These are phyloP conservation scores for Saccharomyces paradoxus DNA, from an alignment of 805 yeast genomes.

Conservation along the genomic window DNA sequence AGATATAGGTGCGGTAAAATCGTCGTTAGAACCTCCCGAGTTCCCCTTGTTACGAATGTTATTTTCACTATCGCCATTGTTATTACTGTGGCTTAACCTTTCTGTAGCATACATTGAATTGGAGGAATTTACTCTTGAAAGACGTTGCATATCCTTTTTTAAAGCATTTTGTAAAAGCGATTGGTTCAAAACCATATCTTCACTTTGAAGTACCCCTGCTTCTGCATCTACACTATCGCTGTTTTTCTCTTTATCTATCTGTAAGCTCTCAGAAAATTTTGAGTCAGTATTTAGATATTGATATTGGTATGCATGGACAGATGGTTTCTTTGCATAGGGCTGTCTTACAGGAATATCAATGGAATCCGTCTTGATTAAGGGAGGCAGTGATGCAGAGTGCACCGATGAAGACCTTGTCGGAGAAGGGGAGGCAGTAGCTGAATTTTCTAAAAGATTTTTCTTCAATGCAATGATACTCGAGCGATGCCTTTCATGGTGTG, in stretches of 20 bases:
- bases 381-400: background rate
- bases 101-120: background rate
- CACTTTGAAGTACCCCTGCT: constrained; percentile 12
- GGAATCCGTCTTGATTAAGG: background rate
- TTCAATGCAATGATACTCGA: constrained; percentile 19
- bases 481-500: constrained; percentile 1
- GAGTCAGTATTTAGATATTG: constrained; percentile 5
- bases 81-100: background rate
- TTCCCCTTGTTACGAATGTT: constrained; percentile 1
- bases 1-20: constrained; percentile 4
- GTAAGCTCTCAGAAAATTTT: background rate
- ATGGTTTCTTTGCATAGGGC: background rate
- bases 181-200: constrained; percentile 18
- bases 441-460: constrained; percentile 12
- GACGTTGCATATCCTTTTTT: constrained; percentile 19
- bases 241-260: background rate
- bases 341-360: background rate
- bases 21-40: background rate
- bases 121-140: background rate
- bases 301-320: constrained; percentile 10
- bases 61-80: background rate
- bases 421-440: background rate
- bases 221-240: constrained; percentile 4
- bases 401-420: background rate
- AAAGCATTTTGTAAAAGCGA: constrained; percentile 13